A percentile compares a stretch with the other conserved stretches of the same genome.
Evolutionary conservation across 352 stramenopile genomes (phyloP).

Genomic region (Globisporangium paroecandrum): DNA sequence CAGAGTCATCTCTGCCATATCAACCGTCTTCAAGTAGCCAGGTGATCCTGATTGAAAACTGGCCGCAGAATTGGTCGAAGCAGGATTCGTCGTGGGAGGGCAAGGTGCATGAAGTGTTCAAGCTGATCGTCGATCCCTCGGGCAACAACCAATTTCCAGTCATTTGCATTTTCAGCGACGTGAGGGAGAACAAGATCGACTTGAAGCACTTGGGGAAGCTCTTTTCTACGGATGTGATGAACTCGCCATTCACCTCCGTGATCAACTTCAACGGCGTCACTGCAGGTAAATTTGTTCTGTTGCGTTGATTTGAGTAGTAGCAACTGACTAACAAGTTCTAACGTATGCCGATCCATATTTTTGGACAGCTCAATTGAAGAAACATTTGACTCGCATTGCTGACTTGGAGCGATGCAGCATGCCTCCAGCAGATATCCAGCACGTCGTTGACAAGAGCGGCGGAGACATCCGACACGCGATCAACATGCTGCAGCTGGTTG

Average conservation of each 20-base stretch:
- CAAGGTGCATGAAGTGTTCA: slow-evolving; percentile 54
- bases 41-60: slow-evolving; percentile 74
- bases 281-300: slow-evolving; percentile 32
- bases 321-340: not conserved
- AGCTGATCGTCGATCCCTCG: slow-evolving; percentile 41
- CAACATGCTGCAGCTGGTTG: slow-evolving; percentile 66
- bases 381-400: slow-evolving; percentile 44
- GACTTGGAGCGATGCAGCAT: slow-evolving; percentile 31
- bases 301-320: not conserved
- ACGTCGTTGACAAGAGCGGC: slow-evolving; percentile 57
- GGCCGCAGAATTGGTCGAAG: slow-evolving; percentile 51
- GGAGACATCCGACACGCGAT: slow-evolving; percentile 79
- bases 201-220: slow-evolving; percentile 47
- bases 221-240: slow-evolving; percentile 67
- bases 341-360: not conserved
- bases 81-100: slow-evolving; percentile 42
- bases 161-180: slow-evolving; percentile 81
- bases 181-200: slow-evolving; percentile 73
- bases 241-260: slow-evolving; percentile 61
- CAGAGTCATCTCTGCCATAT: not conserved
- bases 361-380: slow-evolving; percentile 62
- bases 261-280: slow-evolving; percentile 82
- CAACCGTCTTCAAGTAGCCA: slow-evolving; percentile 17
- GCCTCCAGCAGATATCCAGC: slow-evolving; percentile 29
- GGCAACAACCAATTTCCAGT: slow-evolving; percentile 46